Percentiles rank a stretch among this genome's conserved stretches.
phyloP scores from a whole-genome alignment of 441 rosid genomes.

The Euphorbia celastroides region DNA sequence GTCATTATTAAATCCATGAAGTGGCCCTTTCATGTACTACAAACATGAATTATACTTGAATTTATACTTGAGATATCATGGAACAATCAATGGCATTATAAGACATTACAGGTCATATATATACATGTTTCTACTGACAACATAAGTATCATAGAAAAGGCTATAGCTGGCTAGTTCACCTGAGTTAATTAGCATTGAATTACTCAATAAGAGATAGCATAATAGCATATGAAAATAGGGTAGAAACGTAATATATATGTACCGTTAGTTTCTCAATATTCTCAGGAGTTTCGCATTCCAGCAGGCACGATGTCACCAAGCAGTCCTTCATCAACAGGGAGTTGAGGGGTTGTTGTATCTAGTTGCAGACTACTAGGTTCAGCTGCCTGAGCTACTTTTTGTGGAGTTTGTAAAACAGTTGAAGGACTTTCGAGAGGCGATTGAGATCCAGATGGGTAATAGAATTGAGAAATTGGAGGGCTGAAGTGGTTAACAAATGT shows the following conservation, averaged over 20 bases:
- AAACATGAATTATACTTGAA: not conserved
- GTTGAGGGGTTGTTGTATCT: conserved; percentile 11
- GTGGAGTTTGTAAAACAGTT: conserved; percentile 21
- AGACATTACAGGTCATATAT: not conserved
- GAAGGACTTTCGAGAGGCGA: conserved; percentile 32
- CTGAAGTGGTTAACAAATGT: conserved; percentile 38
- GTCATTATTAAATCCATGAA: too few relatives aligned
- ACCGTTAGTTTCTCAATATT: conserved; percentile 23
- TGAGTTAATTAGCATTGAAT: not conserved
- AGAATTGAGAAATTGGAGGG: conserved; percentile 40
- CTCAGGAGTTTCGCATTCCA: conserved; percentile 50
- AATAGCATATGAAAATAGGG: not conserved
- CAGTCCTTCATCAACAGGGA: conserved; percentile 56
- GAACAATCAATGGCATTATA: too few relatives aligned
- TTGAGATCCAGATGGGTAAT: conserved; percentile 35
- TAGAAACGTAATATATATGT: conserved; percentile 1
- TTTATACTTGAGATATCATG: too few relatives aligned
- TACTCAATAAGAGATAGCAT: not conserved
- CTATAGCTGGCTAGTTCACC: not conserved
- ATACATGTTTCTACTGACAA: not conserved
- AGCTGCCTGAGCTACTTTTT: conserved; percentile 18
- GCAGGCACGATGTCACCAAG: conserved; percentile 87
- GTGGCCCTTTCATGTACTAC: not conserved
- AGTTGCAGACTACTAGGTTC: conserved; percentile 15
- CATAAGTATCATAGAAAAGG: not conserved